Evolutionary conservation across 768 basidiomycete species (phyloP).

Genomic region (Termitomyces bulborhizus): DNA sequence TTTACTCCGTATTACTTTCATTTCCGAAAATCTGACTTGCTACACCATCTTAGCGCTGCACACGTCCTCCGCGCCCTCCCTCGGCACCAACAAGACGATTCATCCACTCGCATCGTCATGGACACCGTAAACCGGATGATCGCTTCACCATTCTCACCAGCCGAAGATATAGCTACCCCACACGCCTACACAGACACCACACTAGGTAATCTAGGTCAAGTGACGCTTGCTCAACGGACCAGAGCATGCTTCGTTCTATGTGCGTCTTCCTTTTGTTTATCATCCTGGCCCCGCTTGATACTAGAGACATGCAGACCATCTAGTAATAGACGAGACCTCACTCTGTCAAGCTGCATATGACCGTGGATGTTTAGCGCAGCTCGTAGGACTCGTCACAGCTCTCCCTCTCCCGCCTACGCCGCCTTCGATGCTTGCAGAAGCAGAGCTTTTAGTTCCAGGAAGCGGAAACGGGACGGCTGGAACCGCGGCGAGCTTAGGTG

Average conservation of each 20-base stretch:
- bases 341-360: conserved; percentile 67
- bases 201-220: background rate
- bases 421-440: background rate
- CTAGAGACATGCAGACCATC: conserved; percentile 36
- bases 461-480: background rate
- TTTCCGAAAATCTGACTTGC: background rate
- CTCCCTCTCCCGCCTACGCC: conserved; percentile 38
- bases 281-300: background rate
- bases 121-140: conserved; percentile 64
- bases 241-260: conserved; percentile 69
- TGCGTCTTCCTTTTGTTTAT: conserved; percentile 27
- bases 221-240: conserved; percentile 1
- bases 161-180: background rate
- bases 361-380: conserved; percentile 54
- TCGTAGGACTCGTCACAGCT: conserved; percentile 44
- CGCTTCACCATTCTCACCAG: conserved; percentile 20
- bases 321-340: conserved; percentile 65
- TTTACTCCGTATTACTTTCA: no score
- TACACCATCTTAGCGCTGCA: conserved; percentile 40
- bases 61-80: conserved; percentile 50
- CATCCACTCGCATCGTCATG: conserved; percentile 53
- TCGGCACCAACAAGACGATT: conserved; percentile 29
- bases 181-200: background rate
- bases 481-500: background rate
- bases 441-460: background rate